Evolutionary conservation across 1,284 basidiomycete genomes (phyloP), one percentile per base, ranked within the genome.

Genomic region (Apiotrichum montevideense): DNA sequence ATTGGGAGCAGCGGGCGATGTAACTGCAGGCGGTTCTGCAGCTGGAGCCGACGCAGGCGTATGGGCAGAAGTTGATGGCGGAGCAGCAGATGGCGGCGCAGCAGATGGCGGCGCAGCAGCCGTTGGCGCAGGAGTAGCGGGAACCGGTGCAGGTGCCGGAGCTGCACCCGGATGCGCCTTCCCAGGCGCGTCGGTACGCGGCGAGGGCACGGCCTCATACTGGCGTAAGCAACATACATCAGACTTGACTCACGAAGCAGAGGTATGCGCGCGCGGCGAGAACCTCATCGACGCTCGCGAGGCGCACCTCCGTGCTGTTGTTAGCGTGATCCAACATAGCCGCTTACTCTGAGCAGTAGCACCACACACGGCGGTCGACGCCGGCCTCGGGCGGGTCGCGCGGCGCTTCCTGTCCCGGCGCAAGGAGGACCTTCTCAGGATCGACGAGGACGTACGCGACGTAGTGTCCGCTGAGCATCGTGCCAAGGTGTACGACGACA

Each of bases 221-320:
- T 65, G 58, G 33, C 15, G 50, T 54, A 42, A 56, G 53, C 46
- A 32, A 43, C 1, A 41, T 9, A 0, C 21, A 21, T 33, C 6
- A 32, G 3, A 35, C 5, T 3, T 13, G n/a, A 75, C 71, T 68
- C 55, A 75, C 75, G 59, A 76, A 77, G 56, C 71, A 75, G 58
- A 96, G 83, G 74, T 96, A 97, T 29, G 92, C 92, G 72, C 89
- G 93, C 56, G 87, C 85, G 70, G 86, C 86, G 64, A 95, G 78
- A 6, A 95, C 93, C 72, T 96, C 93, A 44, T 92, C 88, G 45
- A 94, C 76, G 45, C 85, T 84, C 3, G 87, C 85, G 35, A 88
- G 78, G 47, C 87, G 81, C 9, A 97, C 90, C 47, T 84, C 77
- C 2, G 88, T 90, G 71, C 71, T 49, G 47, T 9, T 14, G 7